Conservation (phyloP, 768 basidiomycete genomes). For the Agaricus blazei region DNA sequence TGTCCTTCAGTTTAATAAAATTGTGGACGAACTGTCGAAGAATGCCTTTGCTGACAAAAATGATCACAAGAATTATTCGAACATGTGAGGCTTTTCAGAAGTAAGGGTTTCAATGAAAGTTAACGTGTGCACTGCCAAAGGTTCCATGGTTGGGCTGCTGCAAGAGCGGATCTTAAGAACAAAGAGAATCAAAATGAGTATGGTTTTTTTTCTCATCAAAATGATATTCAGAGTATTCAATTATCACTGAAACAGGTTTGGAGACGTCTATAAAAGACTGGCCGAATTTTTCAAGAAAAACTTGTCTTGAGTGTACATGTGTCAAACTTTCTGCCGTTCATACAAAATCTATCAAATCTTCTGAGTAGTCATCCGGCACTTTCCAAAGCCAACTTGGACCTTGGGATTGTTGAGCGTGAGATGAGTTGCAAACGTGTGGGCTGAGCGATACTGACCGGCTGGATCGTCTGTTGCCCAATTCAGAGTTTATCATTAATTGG, state of each 20-base stretch:
- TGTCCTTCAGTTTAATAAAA: conserved; percentile 38
- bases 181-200: conserved; percentile 55
- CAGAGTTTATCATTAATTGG: background rate
- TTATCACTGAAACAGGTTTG: conserved; percentile 25
- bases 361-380: conserved; percentile 33
- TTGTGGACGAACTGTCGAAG: conserved; percentile 39
- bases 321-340: conserved; percentile 3
- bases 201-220: conserved; percentile 7
- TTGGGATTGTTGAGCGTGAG: conserved; percentile 16
- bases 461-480: conserved; percentile 46
- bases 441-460: conserved; percentile 37
- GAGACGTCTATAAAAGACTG: conserved; percentile 52
- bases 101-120: background rate
- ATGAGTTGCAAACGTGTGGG: background rate
- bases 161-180: conserved; percentile 51
- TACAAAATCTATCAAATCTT: conserved; percentile 31
- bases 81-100: conserved; percentile 28
- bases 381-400: conserved; percentile 77
- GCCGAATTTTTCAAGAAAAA: conserved; percentile 42
- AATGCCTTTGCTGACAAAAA: conserved; percentile 47
- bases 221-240: background rate
- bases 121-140: conserved; percentile 19
- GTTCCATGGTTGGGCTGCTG: conserved; percentile 64
- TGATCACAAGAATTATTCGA: conserved; percentile 44
- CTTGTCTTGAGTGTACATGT: conserved; percentile 12